phyloP scores from a whole-genome alignment of 495 filamentous ascomycete species.

The Neurospora sublineolata region DNA sequence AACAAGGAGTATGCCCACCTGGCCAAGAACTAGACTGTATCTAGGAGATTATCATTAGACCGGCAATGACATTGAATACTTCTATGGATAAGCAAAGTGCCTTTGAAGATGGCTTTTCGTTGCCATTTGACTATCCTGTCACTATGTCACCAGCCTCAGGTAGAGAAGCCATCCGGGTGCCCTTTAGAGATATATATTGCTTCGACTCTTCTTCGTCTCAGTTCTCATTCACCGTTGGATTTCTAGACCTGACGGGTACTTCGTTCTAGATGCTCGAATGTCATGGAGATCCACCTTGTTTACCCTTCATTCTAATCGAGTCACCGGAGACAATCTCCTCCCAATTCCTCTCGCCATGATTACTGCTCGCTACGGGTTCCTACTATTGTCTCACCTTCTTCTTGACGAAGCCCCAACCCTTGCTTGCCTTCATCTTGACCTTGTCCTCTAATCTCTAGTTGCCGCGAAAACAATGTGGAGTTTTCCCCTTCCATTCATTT shows the following conservation, averaged over 20 bases:
- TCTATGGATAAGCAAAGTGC: too few species aligned
- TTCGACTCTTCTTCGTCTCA: background rate
- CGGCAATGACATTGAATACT: too few species aligned
- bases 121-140: too few species aligned
- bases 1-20: conserved; percentile 70
- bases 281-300: background rate
- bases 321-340: background rate
- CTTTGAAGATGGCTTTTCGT: too few species aligned
- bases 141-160: background rate
- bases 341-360: background rate
- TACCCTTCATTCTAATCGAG: background rate
- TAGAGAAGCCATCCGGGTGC: background rate
- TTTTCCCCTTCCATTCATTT: background rate
- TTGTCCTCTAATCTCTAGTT: background rate
- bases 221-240: background rate
- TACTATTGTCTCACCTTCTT: background rate
- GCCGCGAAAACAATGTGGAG: background rate
- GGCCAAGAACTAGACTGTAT: conserved; percentile 8
- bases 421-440: background rate
- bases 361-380: background rate
- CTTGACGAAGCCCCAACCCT: background rate
- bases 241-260: background rate
- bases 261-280: background rate
- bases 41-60: background rate
- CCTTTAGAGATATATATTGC: background rate